Conservation (phyloP, 345 rosid species). For the Camelina laxa region DNA sequence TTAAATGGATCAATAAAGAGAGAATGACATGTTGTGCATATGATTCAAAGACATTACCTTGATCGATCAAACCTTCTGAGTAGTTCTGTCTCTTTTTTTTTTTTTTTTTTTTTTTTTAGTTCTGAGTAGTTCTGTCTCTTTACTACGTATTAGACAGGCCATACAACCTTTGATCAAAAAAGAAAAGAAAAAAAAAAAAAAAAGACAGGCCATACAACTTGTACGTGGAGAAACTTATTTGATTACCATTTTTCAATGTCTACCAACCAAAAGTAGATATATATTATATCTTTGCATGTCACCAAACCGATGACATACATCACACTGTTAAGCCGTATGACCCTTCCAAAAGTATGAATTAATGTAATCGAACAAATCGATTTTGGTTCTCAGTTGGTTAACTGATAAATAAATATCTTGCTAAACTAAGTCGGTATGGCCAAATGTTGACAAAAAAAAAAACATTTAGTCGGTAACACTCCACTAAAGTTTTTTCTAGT, state of each 20-base stretch:
- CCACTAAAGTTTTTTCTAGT: background rate
- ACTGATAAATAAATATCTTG: background rate
- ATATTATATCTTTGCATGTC: background rate
- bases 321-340: background rate
- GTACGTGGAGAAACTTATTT: background rate
- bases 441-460: too few species aligned
- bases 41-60: background rate
- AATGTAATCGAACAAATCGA: background rate
- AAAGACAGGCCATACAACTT: background rate
- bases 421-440: background rate
- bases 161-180: too few species aligned
- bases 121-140: background rate
- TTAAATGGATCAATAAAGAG: too few species aligned
- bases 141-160: background rate
- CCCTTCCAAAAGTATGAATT: background rate
- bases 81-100: too few species aligned
- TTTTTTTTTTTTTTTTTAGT: too few species aligned
- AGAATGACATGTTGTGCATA: too few species aligned
- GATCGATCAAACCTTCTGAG: background rate
- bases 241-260: background rate
- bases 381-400: background rate
- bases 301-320: background rate
- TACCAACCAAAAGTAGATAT: background rate
- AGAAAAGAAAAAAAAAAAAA: too few species aligned
- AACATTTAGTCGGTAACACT: too few species aligned